These are phyloP conservation scores for Pseudozyma pruni DNA, from an alignment of 1,284 basidiomycete species.

Conservation along the genomic window DNA sequence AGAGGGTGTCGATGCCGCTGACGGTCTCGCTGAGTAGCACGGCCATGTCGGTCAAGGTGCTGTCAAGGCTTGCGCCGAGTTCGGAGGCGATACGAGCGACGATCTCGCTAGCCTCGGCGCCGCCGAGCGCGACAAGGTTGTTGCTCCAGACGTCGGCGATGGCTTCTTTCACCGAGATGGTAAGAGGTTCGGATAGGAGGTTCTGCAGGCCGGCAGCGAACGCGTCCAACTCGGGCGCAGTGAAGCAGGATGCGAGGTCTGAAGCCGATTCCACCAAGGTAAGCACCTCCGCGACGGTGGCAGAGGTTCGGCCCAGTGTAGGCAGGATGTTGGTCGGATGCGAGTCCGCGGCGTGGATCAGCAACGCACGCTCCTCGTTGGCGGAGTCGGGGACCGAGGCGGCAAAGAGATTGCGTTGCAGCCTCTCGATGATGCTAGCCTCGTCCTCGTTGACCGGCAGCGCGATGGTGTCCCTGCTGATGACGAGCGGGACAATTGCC, in stretches of 20 bases:
- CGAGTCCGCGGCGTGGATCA: conserved; percentile 37
- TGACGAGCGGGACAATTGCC: conserved; percentile 36
- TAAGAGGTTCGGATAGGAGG: conserved; percentile 32
- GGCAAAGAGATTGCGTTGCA: conserved; percentile 22
- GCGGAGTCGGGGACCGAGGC: conserved; percentile 5
- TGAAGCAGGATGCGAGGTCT: conserved; percentile 31
- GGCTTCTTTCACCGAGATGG: conserved; percentile 44
- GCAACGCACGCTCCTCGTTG: conserved; percentile 26
- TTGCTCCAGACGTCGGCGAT: conserved; percentile 34
- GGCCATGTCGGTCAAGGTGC: conserved; percentile 31
- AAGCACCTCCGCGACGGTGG: conserved; percentile 42
- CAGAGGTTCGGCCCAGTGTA: conserved; percentile 36
- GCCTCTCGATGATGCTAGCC: conserved; percentile 39
- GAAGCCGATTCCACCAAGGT: conserved; percentile 40
- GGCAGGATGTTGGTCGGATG: conserved; percentile 40
- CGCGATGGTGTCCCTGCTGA: conserved; percentile 49
- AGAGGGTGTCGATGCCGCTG: conserved; percentile 3
- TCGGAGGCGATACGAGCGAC: conserved; percentile 21
- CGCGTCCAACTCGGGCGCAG: conserved; percentile 34
- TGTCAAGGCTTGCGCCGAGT: conserved; percentile 43
- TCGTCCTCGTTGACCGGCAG: conserved; percentile 48
- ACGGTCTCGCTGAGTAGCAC: conserved; percentile 40
- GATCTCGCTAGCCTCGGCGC: conserved; percentile 27
- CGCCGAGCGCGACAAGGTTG: conserved; percentile 32
- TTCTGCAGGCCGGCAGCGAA: conserved; percentile 37